Evolutionary conservation across 164 flowering plant genomes (phyloP).

Genomic region (Liriodendron chinense): DNA sequence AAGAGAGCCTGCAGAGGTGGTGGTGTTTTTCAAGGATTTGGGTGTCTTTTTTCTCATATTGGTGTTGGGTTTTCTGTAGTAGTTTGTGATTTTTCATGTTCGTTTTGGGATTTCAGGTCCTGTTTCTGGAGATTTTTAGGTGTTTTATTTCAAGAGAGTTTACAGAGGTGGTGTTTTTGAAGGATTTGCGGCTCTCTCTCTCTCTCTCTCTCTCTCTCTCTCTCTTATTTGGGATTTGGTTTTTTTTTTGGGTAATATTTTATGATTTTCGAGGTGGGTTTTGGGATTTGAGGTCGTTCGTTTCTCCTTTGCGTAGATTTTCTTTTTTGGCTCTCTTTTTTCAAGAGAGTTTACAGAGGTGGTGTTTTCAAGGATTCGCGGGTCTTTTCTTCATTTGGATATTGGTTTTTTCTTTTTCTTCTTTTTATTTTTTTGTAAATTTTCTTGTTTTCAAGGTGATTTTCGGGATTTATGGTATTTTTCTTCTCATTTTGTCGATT

Average conservation of each 20-base stretch:
- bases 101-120: conserved; percentile 3
- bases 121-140: neutral
- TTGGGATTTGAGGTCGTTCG: neutral
- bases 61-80: conserved; percentile 2
- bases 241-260: neutral
- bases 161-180: neutral
- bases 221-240: neutral
- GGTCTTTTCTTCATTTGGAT: neutral
- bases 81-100: neutral
- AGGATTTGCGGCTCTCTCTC: neutral
- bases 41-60: neutral
- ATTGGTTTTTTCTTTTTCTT: neutral
- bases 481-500: neutral
- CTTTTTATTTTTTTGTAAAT: too few relatives aligned
- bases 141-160: neutral
- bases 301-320: neutral
- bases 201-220: neutral
- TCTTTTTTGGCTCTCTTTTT: neutral
- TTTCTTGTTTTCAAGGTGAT: neutral
- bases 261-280: neutral
- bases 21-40: neutral
- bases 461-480: too few relatives aligned
- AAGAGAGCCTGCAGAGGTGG: neutral
- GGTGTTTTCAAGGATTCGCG: neutral
- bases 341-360: neutral